Evolutionary conservation across 2,329 filamentous ascomycete species (phyloP), one percentile per base, ranked within the genome.

Genomic region (Rutstroemia sp.): DNA sequence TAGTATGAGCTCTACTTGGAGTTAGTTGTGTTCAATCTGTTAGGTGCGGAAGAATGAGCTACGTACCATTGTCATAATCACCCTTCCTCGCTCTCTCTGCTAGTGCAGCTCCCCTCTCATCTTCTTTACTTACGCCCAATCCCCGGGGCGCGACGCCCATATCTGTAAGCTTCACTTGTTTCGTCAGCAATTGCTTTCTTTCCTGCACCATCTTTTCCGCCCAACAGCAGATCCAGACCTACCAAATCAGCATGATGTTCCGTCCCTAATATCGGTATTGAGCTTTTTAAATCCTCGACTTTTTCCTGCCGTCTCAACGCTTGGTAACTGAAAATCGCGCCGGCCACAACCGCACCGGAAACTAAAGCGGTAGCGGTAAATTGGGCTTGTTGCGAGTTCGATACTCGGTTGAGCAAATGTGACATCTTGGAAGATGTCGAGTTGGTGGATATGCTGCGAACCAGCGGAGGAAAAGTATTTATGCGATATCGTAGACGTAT

Each of bases 1-100:
- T 48, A 95, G 80, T 57, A 97, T 92, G 45, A 99, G 80, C 65
- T 94, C 92, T 84, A 61, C n/a, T 38, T 27, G 14, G 14, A 5
- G 21, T 59, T 23, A 58, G 45, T 16, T 37, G 56, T 55, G 62
- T 51, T 38, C 39, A 12, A 16, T 2, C 10, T 50, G n/a, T 5
- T 19, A 45, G 25, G 27, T n/a, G 37, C 34, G 10, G 8, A 23
- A 41, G 6, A n/a, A 41, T 37, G 4, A 25, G 44, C 3, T 14
- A 48, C 44, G 14, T 65, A 70, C 68, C 69, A 65, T 86, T 81
- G 65, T 85, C 82, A 63, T 83, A 86, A 67, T 86, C 81, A 51
- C 83, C 83, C 10, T 75, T 76, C 60, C 83, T 81, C 0, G 83
- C 83, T 17, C 82, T 77, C 37, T 75, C 74, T 1, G 83, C 83